phyloP scores from a whole-genome alignment of 768 basidiomycete species.

The Rossbeevera mucosa region DNA sequence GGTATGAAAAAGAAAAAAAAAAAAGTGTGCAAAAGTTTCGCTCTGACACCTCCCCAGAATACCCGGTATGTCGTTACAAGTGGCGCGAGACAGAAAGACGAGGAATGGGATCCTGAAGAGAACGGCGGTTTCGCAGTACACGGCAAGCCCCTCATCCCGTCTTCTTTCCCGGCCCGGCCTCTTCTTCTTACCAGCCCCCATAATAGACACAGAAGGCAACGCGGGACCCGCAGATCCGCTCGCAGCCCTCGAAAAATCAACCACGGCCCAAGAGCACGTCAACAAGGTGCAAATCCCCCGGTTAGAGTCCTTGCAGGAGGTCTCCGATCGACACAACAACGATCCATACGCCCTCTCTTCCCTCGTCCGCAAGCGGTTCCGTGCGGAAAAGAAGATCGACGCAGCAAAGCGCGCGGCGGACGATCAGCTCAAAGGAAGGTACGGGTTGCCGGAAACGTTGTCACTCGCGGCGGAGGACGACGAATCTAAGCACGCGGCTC shows the following conservation, averaged over 20 bases:
- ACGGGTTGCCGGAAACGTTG: conserved; percentile 70
- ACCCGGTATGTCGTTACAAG: conserved; percentile 90
- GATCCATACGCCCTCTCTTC: conserved; percentile 85
- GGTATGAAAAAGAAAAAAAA: too few relatives aligned
- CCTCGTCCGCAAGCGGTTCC: conserved; percentile 74
- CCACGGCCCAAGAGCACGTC: conserved; percentile 65
- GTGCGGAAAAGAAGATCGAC: conserved; percentile 81
- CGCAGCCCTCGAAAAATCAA: conserved; percentile 84
- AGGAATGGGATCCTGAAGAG: conserved; percentile 96
- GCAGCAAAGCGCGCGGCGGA: conserved; percentile 65
- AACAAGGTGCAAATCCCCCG: conserved; percentile 76
- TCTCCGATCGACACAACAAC: conserved; percentile 72
- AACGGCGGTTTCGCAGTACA: conserved; percentile 90
- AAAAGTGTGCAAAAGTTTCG: too few relatives aligned
- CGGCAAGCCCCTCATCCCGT: conserved; percentile 39
- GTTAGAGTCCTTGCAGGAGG: conserved; percentile 70
- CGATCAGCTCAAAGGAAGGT: conserved; percentile 64
- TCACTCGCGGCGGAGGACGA: conserved; percentile 62
- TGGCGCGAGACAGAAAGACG: conserved; percentile 91
- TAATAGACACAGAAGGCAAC: conserved; percentile 61
- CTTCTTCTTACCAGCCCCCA: too few relatives aligned
- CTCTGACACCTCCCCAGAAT: conserved; percentile 55
- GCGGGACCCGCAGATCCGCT: conserved; percentile 74
- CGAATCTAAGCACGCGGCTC: conserved; percentile 55
- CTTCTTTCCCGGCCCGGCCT: too few relatives aligned